Evolutionary conservation across 768 basidiomycete species (phyloP).

Genomic region (Tylopilus vinaceipallidus): DNA sequence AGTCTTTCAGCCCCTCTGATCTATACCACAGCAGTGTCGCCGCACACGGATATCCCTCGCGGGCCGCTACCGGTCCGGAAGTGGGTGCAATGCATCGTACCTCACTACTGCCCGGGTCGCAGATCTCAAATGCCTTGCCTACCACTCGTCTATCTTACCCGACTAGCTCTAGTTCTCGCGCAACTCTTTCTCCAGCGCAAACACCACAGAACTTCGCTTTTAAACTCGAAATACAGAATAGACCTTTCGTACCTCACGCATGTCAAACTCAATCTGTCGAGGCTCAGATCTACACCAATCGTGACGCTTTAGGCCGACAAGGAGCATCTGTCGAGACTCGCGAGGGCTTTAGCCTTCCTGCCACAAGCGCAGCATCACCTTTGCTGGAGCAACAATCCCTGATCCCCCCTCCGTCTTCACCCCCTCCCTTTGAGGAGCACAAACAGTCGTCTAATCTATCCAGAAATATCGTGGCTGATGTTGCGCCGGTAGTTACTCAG

Average conservation of each 20-base stretch:
- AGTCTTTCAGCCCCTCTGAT: conserved; percentile 9
- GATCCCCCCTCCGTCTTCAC: neutral
- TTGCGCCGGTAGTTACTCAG: neutral
- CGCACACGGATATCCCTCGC: conserved; percentile 3
- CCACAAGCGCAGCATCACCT: neutral
- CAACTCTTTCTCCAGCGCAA: neutral
- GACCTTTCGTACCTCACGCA: neutral
- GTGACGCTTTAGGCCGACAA: neutral
- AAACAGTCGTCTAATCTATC: neutral
- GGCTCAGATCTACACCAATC: neutral
- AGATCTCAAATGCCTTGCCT: neutral
- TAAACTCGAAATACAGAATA: neutral
- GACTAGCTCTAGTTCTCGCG: neutral
- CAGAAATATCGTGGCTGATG: neutral
- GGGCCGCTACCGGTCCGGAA: neutral
- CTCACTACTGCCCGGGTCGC: neutral
- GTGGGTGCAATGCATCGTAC: neutral
- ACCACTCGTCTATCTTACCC: neutral
- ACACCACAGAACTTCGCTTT: neutral
- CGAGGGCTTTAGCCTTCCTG: neutral
- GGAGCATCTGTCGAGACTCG: neutral
- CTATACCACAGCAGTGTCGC: conserved; percentile 19
- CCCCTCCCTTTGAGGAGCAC: conserved; percentile 5
- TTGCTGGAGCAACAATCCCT: neutral
- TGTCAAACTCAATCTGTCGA: neutral